Evolutionary conservation across 2,329 filamentous ascomycete species (phyloP), one percentile per base, ranked within the genome.

Genomic region (Colletotrichum sp.): DNA sequence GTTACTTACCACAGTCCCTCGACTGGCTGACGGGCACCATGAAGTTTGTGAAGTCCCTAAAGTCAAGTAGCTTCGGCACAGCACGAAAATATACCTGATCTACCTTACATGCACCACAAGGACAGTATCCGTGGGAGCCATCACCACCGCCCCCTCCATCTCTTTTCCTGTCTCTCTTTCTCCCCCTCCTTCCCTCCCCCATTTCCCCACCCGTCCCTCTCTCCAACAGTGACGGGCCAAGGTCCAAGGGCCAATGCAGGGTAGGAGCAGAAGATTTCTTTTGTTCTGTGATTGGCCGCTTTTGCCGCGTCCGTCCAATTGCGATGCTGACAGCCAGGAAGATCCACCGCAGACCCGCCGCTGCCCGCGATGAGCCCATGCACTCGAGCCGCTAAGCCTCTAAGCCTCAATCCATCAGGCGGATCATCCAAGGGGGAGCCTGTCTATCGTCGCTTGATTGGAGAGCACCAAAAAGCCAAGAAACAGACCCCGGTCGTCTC

Each of bases 331-430:
- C 55, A 62, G 38, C 62, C 55, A 18, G 26, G 55, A 21, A 38
- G 24, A 13, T 38, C 72, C 72, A 62, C 30, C 32, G 10, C 18
- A 43, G 18, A 14, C 58, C 30, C 71, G 43, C 43, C 38, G 13
- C 9, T 58, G 55, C 55, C 61, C 68, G 38, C 56, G 69, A 62
- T 66, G 38, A 32, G 30, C 56, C 72, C 69, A 74, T 72, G 72
- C 69, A 26, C 28, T 63, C 61, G 34, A 56, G 61, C 69, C 68
- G 69, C 72, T 74, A 74, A 64, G 70, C 65, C 71, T 76, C 74
- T 76, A 76, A 76, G 74, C 74, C 74, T 74, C 74, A 76, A 70
- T 76, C 48, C 65, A 24, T 71, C 26, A 55, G 21, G 71, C 65
- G 59, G 18, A 74, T 74, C 71, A 24, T 52, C 34, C 48, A 63